Base-by-base conservation (phyloP, 2,329 filamentous ascomycete species). In the Sporothrix pallida region DNA sequence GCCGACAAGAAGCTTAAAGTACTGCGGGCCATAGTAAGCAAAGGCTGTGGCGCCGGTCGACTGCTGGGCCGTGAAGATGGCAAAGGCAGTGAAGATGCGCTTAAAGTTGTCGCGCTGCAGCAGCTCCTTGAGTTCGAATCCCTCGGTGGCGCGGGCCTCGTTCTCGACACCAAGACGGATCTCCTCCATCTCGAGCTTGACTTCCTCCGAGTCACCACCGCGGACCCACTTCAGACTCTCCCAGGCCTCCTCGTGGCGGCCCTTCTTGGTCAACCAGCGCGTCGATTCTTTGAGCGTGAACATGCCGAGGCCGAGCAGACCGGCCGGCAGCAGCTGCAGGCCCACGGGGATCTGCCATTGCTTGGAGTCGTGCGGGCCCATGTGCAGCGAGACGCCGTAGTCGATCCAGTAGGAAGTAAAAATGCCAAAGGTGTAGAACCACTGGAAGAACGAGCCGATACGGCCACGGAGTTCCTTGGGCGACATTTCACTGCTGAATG, bases 201-300 rank as follows among this genome's bases (percentile, higher is more conserved):
- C 48, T 12, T 60, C 44, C 56, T 62, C 70, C 2, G 42, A n/a
- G 23, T 71, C 70, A 2, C 52, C 42, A 6, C 70, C 70, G 10
- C 1, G 91, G 83, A 79, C 95, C 93, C 1, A 95, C 0, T 91
- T 92, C 0, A 95, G 86, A 0, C 90, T 92, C 67, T 82, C 79
- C 9, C 94, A 85, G 2, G 91, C 92, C 72, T 91, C 82, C 0
- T 92, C 90, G 26, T 86, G 80, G n/a, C 85, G 85, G 74, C 89
- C 89, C 76, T 94, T 87, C 77, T 92, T 91, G 78, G 95, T 92
- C 52, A 95, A 87, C 92, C 93, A 95, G 73, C 91, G 86, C 15
- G 88, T 88, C 6, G 86, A 89, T 81, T 95, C 93, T 0, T 92
- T 92, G 83, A 95, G 94, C 17, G 86, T 75, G 10, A 86, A 78